Evolutionary conservation across 2,329 filamentous ascomycete genomes (phyloP).

Genomic region (Xylaria sp.): DNA sequence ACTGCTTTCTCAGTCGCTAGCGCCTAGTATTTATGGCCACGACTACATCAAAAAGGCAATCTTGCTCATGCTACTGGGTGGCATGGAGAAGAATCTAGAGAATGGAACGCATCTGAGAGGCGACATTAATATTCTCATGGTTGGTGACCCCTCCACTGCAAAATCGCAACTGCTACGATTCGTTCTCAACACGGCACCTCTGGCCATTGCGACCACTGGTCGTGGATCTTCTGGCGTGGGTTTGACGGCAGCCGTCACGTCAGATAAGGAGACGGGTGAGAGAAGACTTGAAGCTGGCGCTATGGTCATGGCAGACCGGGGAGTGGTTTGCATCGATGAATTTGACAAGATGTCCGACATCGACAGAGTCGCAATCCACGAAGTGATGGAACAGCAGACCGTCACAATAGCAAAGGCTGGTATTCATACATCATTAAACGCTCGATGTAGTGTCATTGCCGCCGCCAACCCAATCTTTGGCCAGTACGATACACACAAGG

Average conservation of each 20-base stretch:
- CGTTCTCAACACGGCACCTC: constrained; percentile 92
- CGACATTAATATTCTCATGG: constrained; percentile 99
- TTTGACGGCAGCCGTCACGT: constrained; percentile 94
- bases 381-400: constrained; percentile 99
- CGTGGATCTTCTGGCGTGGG: constrained; percentile 96
- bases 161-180: constrained; percentile 98
- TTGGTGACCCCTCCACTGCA: constrained; percentile 96
- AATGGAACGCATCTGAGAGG: constrained; percentile 97
- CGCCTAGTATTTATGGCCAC: constrained; percentile 95
- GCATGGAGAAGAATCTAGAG: constrained; percentile 97
- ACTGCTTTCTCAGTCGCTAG: constrained; percentile 88
- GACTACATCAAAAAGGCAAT: constrained; percentile 99
- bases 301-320: constrained; percentile 97
- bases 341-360: constrained; percentile 99
- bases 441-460: constrained; percentile 93
- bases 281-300: constrained; percentile 93
- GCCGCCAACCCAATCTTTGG: constrained; percentile 98
- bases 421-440: constrained; percentile 96
- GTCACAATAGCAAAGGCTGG: constrained; percentile 98
- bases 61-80: constrained; percentile 89
- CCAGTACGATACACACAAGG: constrained; percentile 98
- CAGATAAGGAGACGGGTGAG: constrained; percentile 97
- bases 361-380: constrained; percentile 96
- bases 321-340: constrained; percentile 98
- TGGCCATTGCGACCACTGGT: constrained; percentile 96